Evolutionary conservation across 768 basidiomycete genomes (phyloP).

Genomic region (Amanita rimosa): DNA sequence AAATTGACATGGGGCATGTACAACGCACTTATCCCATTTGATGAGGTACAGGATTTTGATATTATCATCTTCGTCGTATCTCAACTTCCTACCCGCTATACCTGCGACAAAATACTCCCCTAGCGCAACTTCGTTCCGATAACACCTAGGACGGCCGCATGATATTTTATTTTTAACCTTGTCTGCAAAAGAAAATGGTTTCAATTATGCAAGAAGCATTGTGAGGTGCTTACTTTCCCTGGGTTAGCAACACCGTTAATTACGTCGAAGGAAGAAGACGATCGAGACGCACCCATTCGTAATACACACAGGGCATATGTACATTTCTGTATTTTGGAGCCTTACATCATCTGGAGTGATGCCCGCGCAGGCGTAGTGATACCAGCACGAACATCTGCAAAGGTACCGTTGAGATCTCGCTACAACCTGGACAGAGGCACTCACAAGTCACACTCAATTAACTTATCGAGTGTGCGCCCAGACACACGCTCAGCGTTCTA

Average conservation of each 20-base stretch:
- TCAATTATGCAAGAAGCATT: too few relatives aligned
- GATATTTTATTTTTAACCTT: not conserved
- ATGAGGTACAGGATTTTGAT: conserved; percentile 21
- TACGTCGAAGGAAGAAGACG: not conserved
- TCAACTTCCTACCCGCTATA: conserved; percentile 21
- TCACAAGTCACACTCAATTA: conserved; percentile 17
- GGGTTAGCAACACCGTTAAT: not conserved
- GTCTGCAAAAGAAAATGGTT: not conserved
- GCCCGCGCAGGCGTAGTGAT: conserved; percentile 41
- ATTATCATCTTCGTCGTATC: conserved; percentile 13
- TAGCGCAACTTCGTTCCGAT: conserved; percentile 3
- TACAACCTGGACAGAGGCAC: conserved; percentile 5
- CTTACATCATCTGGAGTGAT: conserved; percentile 24
- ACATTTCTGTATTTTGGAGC: conserved; percentile 18
- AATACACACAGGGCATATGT: conserved; percentile 32
- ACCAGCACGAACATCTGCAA: conserved; percentile 32
- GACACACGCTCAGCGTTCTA: not conserved
- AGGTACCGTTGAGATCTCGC: not conserved
- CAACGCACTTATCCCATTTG: conserved; percentile 28
- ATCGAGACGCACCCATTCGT: conserved; percentile 19
- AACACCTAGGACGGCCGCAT: conserved; percentile 20
- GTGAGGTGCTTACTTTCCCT: not conserved
- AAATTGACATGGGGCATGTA: not conserved
- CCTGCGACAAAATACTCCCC: conserved; percentile 21
- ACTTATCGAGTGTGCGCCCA: conserved; percentile 10